A percentile compares a stretch with the other conserved stretches of the same genome.
Conservation (phyloP, 1,139 yeast species). For the Schwanniomyces etchellsii region DNA sequence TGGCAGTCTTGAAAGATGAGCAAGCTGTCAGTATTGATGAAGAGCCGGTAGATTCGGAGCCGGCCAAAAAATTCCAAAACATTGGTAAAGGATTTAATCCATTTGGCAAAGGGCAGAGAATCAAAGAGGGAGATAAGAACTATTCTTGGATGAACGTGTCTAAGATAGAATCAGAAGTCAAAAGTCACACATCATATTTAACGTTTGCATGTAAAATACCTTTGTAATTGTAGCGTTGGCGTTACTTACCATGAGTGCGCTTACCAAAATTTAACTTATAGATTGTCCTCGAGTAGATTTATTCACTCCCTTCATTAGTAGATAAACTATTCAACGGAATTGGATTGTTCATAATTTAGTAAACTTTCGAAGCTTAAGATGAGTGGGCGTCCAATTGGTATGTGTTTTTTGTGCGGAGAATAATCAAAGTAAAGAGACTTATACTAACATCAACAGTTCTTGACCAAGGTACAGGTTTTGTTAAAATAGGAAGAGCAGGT, state of each 20-base stretch:
- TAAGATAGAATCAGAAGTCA: slow-evolving; percentile 75
- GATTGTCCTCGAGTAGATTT: no score
- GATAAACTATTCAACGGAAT: slow-evolving; percentile 2
- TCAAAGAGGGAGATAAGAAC: slow-evolving; percentile 79
- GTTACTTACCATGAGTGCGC: slow-evolving; percentile 3
- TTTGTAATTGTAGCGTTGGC: no score
- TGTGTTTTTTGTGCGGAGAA: slow-evolving; percentile 14
- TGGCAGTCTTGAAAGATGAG: slow-evolving; percentile 8
- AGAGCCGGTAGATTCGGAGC: slow-evolving; percentile 8
- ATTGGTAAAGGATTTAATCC: slow-evolving; percentile 71
- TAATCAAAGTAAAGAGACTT: not conserved
- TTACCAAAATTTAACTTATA: slow-evolving; percentile 3
- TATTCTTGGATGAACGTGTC: slow-evolving; percentile 82
- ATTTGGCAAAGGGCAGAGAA: slow-evolving; percentile 77
- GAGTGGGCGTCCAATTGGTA: slow-evolving; percentile 55
- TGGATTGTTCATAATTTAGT: no score
- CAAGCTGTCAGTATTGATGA: slow-evolving; percentile 11
- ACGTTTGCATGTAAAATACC: slow-evolving; percentile 81
- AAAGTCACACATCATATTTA: slow-evolving; percentile 89
- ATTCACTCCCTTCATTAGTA: no score
- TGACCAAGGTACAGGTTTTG: slow-evolving; percentile 99
- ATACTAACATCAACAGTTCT: slow-evolving; percentile 52
- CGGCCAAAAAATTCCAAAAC: slow-evolving; percentile 21
- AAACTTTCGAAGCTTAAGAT: slow-evolving; percentile 13
- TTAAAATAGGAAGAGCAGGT: slow-evolving; percentile 92